Conservation (phyloP, 2,329 filamentous ascomycete genomes). For the Exophiala viscosa region DNA sequence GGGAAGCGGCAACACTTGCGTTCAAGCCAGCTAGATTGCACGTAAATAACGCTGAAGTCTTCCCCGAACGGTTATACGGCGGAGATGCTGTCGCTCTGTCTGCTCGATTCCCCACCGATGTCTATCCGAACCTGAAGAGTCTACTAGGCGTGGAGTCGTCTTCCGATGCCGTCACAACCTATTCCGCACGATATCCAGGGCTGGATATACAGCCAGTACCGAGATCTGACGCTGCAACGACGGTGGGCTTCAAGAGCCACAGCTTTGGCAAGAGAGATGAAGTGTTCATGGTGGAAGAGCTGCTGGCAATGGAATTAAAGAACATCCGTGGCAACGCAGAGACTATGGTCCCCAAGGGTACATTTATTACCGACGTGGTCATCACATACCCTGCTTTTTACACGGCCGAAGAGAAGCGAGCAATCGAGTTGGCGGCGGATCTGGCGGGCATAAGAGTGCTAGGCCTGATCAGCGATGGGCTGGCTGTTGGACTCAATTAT, state of each 20-base stretch:
- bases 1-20: constrained; percentile 84
- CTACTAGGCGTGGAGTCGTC: constrained; percentile 70
- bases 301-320: constrained; percentile 93
- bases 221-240: constrained; percentile 54
- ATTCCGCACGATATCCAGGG: constrained; percentile 72
- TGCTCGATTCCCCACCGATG: constrained; percentile 83
- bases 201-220: constrained; percentile 61
- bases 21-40: constrained; percentile 80
- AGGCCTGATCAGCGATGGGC: constrained; percentile 78
- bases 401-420: constrained; percentile 82
- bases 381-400: constrained; percentile 89
- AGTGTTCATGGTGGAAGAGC: constrained; percentile 76
- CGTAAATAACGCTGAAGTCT: constrained; percentile 58
- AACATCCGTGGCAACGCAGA: constrained; percentile 89
- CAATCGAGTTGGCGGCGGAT: constrained; percentile 77
- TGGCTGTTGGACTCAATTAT: constrained; percentile 93
- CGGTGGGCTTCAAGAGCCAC: constrained; percentile 77
- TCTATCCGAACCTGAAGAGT: constrained; percentile 90
- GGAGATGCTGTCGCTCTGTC: constrained; percentile 85
- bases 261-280: constrained; percentile 61
- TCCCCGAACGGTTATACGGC: constrained; percentile 87
- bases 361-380: constrained; percentile 72
- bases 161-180: constrained; percentile 63
- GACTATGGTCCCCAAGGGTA: constrained; percentile 70
- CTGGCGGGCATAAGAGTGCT: constrained; percentile 84